Conservation (phyloP, 768 basidiomycete species). For the Obba rivulosa region DNA sequence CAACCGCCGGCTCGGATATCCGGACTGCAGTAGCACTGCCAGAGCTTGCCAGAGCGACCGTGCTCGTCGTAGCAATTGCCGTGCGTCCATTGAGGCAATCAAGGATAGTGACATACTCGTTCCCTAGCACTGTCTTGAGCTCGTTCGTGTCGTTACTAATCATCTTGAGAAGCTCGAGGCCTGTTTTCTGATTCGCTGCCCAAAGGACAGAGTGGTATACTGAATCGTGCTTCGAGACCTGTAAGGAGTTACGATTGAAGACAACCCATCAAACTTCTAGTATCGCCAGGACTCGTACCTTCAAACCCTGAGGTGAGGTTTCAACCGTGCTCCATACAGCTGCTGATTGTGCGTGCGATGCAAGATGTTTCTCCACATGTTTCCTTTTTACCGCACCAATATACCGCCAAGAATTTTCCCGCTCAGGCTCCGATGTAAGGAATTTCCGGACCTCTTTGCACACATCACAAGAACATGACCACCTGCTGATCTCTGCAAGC, state of each 20-base stretch:
- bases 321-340: conserved; percentile 9
- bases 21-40: no score
- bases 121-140: conserved; percentile 1
- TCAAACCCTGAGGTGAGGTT: conserved; percentile 9
- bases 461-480: conserved; percentile 6
- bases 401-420: neutral
- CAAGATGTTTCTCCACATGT: conserved; percentile 13
- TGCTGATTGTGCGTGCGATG: neutral
- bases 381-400: conserved; percentile 8
- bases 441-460: conserved; percentile 6
- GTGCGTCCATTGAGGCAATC: neutral
- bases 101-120: conserved; percentile 3
- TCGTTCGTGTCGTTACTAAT: neutral
- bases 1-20: no score
- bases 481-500: neutral
- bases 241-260: neutral
- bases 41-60: neutral
- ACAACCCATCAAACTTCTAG: neutral
- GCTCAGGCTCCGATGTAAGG: neutral
- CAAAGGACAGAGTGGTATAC: neutral
- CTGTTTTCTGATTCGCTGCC: neutral
- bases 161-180: neutral
- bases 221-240: conserved; percentile 6
- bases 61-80: neutral
- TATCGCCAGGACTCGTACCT: conserved; percentile 3